These are phyloP conservation scores for barley (Hordeum vulgare) DNA, from an alignment of 176 grass and related monocot species.

Conservation along the genomic window MorexV3_pseudomolecules_assembly NC_058519.1:381617681-381618180, in stretches of 20 bases:
- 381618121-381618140: conserved; percentile 39
- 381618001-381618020: not conserved
- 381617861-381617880: not conserved
- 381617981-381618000: not conserved
- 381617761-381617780: not conserved
- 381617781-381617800: conserved; percentile 9
- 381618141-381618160: not conserved
- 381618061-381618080: not conserved
- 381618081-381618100: not conserved
- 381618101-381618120: conserved; percentile 22
- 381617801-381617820: not conserved
- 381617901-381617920: not conserved
- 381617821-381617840: not conserved
- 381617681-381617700: not conserved
- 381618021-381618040: not conserved
- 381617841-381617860: not conserved
- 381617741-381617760: not conserved
- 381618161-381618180: not conserved
- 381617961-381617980: conserved; percentile 20
- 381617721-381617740: conserved; percentile 30
- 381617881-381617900: not conserved
- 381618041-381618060: not conserved
- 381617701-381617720: conserved; percentile 24
- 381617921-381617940: not conserved
- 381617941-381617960: not conserved